Conservation (phyloP, 202 grass and related monocot species). For the Dendrocalamus latiflorus region DNA sequence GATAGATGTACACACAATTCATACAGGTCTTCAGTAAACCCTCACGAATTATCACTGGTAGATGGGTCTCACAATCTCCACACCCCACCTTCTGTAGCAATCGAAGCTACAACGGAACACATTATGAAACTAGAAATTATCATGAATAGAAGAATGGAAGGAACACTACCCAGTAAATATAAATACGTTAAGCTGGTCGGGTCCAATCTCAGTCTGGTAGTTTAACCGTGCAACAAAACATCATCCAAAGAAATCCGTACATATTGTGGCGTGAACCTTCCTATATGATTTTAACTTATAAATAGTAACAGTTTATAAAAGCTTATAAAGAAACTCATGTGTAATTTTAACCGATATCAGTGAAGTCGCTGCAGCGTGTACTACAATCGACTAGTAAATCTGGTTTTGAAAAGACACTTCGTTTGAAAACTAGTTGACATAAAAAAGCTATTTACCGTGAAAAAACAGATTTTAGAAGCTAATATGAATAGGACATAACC, state of each 20-base stretch:
- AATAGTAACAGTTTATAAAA: too few species aligned
- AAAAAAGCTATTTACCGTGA: too few species aligned
- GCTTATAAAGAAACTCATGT: too few species aligned
- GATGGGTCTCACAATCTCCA: not conserved
- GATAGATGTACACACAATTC: not conserved
- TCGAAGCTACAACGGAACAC: not conserved
- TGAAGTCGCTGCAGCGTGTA: too few species aligned
- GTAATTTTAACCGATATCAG: too few species aligned
- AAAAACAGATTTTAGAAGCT: too few species aligned
- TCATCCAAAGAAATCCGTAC: too few species aligned
- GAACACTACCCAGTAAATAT: not conserved
- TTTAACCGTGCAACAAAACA: not conserved
- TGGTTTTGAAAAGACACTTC: fast-evolving
- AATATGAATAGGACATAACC: not conserved
- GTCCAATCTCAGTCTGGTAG: not conserved
- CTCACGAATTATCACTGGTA: too few species aligned
- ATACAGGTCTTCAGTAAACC: not conserved
- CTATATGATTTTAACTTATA: too few species aligned
- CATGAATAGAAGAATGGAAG: not conserved
- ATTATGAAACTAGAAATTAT: not conserved
- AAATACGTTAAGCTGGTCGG: not conserved
- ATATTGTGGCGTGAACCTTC: not conserved
- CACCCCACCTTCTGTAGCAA: not conserved
- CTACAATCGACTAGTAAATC: too few species aligned
- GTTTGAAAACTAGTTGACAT: too few species aligned